These are phyloP conservation scores for Alternaria angustiovoidea DNA, from an alignment of 2,329 filamentous ascomycete genomes.

Conservation along the genomic window DNA sequence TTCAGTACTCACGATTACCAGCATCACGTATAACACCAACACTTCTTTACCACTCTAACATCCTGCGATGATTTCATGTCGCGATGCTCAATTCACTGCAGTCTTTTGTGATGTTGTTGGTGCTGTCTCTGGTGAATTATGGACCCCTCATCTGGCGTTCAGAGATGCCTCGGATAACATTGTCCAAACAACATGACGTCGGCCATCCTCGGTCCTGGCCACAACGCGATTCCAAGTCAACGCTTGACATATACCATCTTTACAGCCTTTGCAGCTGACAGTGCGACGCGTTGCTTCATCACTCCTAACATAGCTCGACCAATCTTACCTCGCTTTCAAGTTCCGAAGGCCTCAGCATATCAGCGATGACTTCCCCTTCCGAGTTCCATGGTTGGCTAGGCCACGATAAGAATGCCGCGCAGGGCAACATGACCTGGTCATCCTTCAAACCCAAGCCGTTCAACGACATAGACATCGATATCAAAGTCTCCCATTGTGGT, in stretches of 20 bases:
- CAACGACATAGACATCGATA: slow-evolving; percentile 42
- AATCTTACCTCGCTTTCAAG: background rate
- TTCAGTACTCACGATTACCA: background rate
- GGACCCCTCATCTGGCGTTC: slow-evolving; percentile 14
- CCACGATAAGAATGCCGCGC: slow-evolving; percentile 56
- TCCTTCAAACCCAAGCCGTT: slow-evolving; percentile 57
- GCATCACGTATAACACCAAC: background rate
- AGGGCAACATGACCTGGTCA: slow-evolving; percentile 65
- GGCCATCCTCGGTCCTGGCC: slow-evolving; percentile 15
- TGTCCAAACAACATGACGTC: slow-evolving; percentile 17
- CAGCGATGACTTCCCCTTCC: slow-evolving; percentile 45
- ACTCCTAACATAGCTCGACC: background rate
- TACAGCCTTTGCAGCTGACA: background rate
- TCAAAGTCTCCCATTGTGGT: slow-evolving; percentile 44
- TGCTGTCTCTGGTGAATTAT: background rate
- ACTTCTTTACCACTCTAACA: background rate
- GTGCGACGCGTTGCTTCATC: background rate
- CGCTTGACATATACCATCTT: background rate
- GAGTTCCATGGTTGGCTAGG: slow-evolving; percentile 67
- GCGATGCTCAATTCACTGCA: background rate
- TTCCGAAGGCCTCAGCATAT: background rate
- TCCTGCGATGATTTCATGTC: background rate
- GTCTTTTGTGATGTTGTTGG: background rate
- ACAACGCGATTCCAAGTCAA: background rate
- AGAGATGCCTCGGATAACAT: slow-evolving; percentile 27